These are phyloP conservation scores for Plenodomus biglobosus DNA, from an alignment of 2,329 filamentous ascomycete genomes.

Conservation along the genomic window DNA sequence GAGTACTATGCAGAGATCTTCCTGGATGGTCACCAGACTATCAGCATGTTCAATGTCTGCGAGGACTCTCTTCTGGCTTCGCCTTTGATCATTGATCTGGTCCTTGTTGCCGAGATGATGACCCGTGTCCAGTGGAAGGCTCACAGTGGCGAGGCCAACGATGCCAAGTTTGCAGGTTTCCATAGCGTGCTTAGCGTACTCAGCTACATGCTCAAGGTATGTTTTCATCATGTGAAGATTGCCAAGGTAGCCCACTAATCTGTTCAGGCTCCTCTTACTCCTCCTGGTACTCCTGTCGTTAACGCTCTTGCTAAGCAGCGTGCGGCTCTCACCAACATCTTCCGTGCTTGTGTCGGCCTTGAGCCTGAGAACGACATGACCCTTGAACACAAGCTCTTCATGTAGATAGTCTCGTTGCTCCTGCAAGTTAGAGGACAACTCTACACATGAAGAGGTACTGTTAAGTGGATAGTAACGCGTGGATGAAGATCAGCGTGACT, in stretches of 20 bases:
- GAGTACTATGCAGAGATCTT: conserved; percentile 99
- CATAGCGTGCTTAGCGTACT: conserved; percentile 95
- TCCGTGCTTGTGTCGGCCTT: conserved; percentile 94
- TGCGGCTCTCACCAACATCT: conserved; percentile 92
- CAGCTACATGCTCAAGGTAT: conserved; percentile 92
- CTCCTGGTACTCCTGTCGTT: conserved; percentile 90
- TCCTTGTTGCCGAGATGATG: conserved; percentile 95
- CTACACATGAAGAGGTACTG: background rate
- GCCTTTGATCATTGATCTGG: conserved; percentile 94
- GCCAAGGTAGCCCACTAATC: conserved; percentile 17
- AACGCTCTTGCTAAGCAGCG: conserved; percentile 97
- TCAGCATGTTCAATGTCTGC: conserved; percentile 97
- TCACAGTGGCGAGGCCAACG: conserved; percentile 52
- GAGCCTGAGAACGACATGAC: conserved; percentile 99
- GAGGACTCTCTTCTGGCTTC: conserved; percentile 96
- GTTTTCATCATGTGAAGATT: conserved; percentile 2
- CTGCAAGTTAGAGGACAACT: background rate
- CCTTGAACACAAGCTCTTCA: conserved; percentile 94
- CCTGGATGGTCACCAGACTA: conserved; percentile 96
- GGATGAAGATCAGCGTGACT: background rate
- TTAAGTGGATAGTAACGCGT: background rate
- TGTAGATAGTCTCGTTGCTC: conserved; percentile 2
- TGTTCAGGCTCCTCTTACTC: conserved; percentile 79
- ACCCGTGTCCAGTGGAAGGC: conserved; percentile 93
- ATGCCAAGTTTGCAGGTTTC: conserved; percentile 82